These are phyloP conservation scores for Hericium rajendrae DNA, from an alignment of 768 basidiomycete genomes.

Conservation along the genomic window DNA sequence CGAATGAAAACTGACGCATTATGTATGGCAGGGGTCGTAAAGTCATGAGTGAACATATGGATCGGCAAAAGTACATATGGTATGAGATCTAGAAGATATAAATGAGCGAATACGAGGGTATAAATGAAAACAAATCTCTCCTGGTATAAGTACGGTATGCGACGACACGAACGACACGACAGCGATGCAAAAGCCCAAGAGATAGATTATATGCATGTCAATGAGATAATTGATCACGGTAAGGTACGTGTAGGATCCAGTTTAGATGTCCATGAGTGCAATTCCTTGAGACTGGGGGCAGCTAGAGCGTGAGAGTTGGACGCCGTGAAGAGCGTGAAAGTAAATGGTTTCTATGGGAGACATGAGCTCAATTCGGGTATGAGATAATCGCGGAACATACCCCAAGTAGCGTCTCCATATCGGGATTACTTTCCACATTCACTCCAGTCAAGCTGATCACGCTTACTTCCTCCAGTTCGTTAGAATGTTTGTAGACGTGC, in stretches of 20 bases:
- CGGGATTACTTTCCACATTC: conserved; percentile 76
- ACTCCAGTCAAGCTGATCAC: conserved; percentile 78
- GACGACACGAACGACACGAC: background rate
- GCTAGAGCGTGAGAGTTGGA: conserved; percentile 88
- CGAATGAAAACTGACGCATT: conserved; percentile 1
- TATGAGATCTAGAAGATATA: conserved; percentile 10
- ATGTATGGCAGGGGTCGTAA: conserved; percentile 4
- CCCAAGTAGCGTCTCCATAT: conserved; percentile 80
- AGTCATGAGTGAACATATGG: conserved; percentile 5
- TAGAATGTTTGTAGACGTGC: conserved; percentile 75
- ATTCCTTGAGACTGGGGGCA: conserved; percentile 72
- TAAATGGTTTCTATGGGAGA: conserved; percentile 58
- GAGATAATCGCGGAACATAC: conserved; percentile 25
- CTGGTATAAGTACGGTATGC: conserved; percentile 11
- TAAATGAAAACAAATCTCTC: conserved; percentile 9
- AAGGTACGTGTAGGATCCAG: conserved; percentile 65
- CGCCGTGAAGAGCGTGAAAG: conserved; percentile 85
- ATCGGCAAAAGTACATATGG: conserved; percentile 10
- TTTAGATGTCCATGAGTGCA: conserved; percentile 76
- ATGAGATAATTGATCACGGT: conserved; percentile 4
- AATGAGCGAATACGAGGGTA: conserved; percentile 12
- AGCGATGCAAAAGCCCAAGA: background rate
- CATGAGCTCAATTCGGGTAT: background rate
- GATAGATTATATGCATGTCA: conserved; percentile 1
- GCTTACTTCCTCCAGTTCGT: conserved; percentile 75